phyloP scores from a whole-genome alignment of 352 stramenopile species.

The Phytophthora uliginosa region DNA sequence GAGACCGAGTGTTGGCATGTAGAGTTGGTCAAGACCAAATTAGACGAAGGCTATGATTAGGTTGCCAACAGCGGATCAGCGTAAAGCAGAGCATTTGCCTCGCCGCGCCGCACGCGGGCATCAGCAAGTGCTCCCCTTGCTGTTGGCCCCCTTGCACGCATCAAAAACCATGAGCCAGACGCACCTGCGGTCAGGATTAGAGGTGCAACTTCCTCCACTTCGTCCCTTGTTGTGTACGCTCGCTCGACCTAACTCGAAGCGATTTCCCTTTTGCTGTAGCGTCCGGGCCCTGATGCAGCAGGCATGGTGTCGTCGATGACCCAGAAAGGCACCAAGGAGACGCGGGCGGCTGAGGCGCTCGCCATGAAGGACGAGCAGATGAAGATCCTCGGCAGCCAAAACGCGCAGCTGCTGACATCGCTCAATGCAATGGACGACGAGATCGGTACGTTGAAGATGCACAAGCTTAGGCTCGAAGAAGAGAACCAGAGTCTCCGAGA shows the following conservation, averaged over 20 bases:
- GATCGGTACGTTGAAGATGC: conserved; percentile 66
- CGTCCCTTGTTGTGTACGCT: background rate
- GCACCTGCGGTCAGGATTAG: conserved; percentile 16
- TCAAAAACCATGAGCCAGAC: conserved; percentile 36
- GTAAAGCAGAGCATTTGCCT: too few species aligned
- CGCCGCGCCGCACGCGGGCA: background rate
- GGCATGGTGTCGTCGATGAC: conserved; percentile 54
- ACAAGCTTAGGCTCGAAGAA: conserved; percentile 84
- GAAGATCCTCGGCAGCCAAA: conserved; percentile 95
- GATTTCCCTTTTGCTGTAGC: conserved; percentile 14
- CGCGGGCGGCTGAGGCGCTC: conserved; percentile 91
- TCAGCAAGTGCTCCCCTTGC: background rate
- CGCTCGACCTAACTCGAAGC: background rate
- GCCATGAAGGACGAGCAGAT: conserved; percentile 98
- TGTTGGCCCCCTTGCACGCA: background rate
- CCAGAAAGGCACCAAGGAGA: conserved; percentile 88
- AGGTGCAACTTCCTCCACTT: conserved; percentile 16
- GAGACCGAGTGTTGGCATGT: background rate
- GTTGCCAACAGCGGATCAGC: background rate
- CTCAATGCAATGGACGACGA: conserved; percentile 92
- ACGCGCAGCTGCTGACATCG: conserved; percentile 86
- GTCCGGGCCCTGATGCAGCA: conserved; percentile 32
- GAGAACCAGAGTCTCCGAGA: conserved; percentile 94
- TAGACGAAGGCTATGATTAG: conserved; percentile 35
- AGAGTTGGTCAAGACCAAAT: too few species aligned